These are phyloP conservation scores for Backusella sp. DNA, from an alignment of 192 early-diverging fungal species.

Conservation along the genomic window DNA sequence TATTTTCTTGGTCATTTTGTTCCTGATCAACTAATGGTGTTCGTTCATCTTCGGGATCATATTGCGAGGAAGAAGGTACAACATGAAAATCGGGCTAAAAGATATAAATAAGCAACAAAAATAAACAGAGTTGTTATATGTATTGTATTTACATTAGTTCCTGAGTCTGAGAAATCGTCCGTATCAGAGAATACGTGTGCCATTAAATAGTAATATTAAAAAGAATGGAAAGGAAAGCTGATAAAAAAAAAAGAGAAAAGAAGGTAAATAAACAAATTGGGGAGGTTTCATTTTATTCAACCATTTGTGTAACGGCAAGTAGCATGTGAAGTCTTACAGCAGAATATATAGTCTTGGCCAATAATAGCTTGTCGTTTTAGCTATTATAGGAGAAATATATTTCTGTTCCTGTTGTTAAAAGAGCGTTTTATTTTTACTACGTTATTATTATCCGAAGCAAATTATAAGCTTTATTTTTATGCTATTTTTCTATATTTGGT, in stretches of 20 bases:
- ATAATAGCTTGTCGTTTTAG: background rate
- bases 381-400: background rate
- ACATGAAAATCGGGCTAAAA: slow-evolving; percentile 16
- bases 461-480: background rate
- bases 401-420: background rate
- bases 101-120: background rate
- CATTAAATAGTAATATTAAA: background rate
- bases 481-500: background rate
- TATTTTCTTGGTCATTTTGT: background rate
- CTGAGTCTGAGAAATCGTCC: slow-evolving; percentile 12
- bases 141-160: background rate
- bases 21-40: background rate
- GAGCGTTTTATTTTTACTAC: background rate
- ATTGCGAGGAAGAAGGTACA: slow-evolving; percentile 10
- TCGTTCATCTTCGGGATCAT: slow-evolving; percentile 9
- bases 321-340: background rate
- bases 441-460: background rate
- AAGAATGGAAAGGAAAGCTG: background rate
- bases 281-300: background rate
- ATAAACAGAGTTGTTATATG: background rate
- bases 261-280: background rate
- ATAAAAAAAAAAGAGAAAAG: background rate
- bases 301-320: background rate
- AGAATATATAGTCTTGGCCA: background rate
- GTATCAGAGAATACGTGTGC: slow-evolving; percentile 9